Conservation (phyloP, 306 rosid species). For the Begonia fuchsioides region DNA sequence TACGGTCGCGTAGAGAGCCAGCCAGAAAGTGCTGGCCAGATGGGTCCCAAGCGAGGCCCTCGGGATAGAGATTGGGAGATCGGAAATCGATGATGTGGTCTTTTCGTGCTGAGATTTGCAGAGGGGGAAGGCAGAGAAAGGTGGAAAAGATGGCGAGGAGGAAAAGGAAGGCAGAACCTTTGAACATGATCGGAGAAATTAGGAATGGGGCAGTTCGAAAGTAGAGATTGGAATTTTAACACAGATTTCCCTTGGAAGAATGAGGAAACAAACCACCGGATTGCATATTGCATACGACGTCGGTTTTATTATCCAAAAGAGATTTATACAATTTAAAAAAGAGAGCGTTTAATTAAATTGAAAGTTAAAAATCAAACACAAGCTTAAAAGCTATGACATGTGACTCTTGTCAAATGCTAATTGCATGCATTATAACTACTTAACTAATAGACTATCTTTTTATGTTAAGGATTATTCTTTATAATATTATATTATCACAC, state of each 20-base stretch:
- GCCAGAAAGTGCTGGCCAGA: constrained; percentile 44
- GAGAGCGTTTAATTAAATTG: no score
- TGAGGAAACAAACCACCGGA: no score
- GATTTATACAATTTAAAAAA: no score
- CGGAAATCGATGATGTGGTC: constrained; percentile 57
- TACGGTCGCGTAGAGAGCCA: constrained; percentile 45
- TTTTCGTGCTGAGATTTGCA: constrained; percentile 16
- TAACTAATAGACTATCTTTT: no score
- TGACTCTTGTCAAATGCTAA: no score
- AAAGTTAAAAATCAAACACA: no score
- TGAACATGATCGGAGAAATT: constrained; percentile 7
- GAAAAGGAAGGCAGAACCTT: constrained; percentile 1
- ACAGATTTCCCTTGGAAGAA: neutral
- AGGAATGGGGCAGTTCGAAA: neutral
- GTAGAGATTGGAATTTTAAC: neutral
- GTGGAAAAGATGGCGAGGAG: neutral
- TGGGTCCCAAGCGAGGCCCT: constrained; percentile 62
- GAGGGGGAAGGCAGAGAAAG: constrained; percentile 8
- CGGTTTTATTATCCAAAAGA: no score
- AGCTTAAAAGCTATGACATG: no score
- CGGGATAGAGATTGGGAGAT: constrained; percentile 60
- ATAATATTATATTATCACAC: no score
- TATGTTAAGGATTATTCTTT: no score
- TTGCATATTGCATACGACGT: no score
- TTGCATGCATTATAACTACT: no score